phyloP scores from a whole-genome alignment of 371 early-diverging fungal genomes.

The Saksenaea vasiformis region DNA sequence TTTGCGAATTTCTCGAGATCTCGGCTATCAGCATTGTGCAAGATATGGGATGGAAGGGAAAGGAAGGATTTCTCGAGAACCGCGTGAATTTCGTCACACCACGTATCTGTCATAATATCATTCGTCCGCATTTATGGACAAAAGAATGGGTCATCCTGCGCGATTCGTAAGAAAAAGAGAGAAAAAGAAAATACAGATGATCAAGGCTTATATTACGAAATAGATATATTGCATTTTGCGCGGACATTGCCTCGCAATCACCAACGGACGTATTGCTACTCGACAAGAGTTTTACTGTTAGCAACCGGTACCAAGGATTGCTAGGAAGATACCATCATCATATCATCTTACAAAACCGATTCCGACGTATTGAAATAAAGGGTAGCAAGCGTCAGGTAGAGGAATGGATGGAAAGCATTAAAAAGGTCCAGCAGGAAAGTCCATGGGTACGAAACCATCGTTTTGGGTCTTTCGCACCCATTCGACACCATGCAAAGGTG shows the following conservation, averaged over 20 bases:
- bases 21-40: slow-evolving; percentile 72
- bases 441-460: slow-evolving; percentile 76
- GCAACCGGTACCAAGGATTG: slow-evolving; percentile 28
- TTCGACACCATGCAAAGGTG: slow-evolving; percentile 64
- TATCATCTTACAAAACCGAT: slow-evolving; percentile 55
- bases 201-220: background rate
- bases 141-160: slow-evolving; percentile 77
- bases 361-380: slow-evolving; percentile 68
- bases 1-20: slow-evolving; percentile 82
- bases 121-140: slow-evolving; percentile 51
- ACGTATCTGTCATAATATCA: slow-evolving; percentile 39
- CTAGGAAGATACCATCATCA: slow-evolving; percentile 53
- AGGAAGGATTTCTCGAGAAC: slow-evolving; percentile 75
- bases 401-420: slow-evolving; percentile 66
- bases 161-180: slow-evolving; percentile 59
- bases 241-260: slow-evolving; percentile 44
- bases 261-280: slow-evolving; percentile 54
- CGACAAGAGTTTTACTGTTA: slow-evolving; percentile 33
- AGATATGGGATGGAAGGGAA: slow-evolving; percentile 87
- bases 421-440: slow-evolving; percentile 57
- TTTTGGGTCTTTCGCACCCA: slow-evolving; percentile 81
- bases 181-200: background rate
- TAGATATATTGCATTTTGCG: slow-evolving; percentile 57
- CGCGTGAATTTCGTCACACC: slow-evolving; percentile 50
- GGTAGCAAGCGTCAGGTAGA: slow-evolving; percentile 64